These are phyloP conservation scores for Aspergillus sp. DNA, from an alignment of 2,329 filamentous ascomycete species.

Conservation along the genomic window DNA sequence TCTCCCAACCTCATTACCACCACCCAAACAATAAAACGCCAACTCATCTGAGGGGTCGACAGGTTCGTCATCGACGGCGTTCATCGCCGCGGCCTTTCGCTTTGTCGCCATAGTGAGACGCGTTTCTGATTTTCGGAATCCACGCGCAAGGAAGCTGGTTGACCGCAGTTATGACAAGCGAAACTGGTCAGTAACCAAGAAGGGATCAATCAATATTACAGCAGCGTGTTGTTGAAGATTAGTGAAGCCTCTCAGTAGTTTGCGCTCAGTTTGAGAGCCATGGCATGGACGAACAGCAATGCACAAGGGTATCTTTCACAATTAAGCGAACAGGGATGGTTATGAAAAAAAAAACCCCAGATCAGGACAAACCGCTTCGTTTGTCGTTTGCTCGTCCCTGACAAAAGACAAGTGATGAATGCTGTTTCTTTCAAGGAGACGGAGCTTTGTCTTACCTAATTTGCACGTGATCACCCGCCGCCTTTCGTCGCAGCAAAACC, in stretches of 20 bases:
- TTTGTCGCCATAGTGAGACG: slow-evolving; percentile 76
- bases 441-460: slow-evolving; percentile 15
- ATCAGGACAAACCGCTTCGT: background rate
- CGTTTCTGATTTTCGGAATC: background rate
- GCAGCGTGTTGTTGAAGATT: background rate
- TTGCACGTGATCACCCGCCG: slow-evolving; percentile 15
- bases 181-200: background rate
- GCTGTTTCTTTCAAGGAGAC: slow-evolving; percentile 3
- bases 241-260: background rate
- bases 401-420: background rate
- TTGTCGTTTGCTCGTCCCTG: background rate
- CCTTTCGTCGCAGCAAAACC: slow-evolving; percentile 18
- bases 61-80: slow-evolving; percentile 71
- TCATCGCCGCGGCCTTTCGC: slow-evolving; percentile 79
- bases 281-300: background rate
- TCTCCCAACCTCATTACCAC: slow-evolving; percentile 93
- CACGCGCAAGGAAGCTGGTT: background rate
- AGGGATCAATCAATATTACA: background rate
- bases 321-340: background rate
- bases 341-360: background rate
- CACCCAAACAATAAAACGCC: slow-evolving; percentile 88
- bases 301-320: background rate
- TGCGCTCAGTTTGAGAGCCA: background rate
- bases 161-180: background rate
- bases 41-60: slow-evolving; percentile 93